Evolutionary conservation across 2,329 filamentous ascomycete species (phyloP), one percentile per base, ranked within the genome.

Genomic region (Diplodia scrobiculata): DNA sequence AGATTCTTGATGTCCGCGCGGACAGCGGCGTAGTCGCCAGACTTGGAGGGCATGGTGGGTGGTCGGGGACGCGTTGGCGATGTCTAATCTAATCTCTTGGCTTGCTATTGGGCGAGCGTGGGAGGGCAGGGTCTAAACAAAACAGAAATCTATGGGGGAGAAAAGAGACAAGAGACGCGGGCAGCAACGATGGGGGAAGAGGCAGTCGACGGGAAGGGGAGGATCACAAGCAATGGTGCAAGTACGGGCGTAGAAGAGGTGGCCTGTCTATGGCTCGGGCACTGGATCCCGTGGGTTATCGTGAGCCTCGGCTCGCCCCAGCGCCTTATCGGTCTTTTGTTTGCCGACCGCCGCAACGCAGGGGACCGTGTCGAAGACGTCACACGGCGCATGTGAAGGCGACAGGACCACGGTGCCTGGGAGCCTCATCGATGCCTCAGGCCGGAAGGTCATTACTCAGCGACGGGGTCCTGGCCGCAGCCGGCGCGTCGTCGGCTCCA

Each of bases 1-100:
- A 86, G 80, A 29, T 78, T 78, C 68, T 76, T 77, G 64, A 87
- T 83, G 70, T 86, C 84, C 70, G 81, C 80, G 58, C 81, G 81
- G 70, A 87, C 85, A 48, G 82, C 80, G 53, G 75, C 75, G 73
- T 80, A 73, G 66, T 75, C 71, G 29, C 67, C 68, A 11, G 64
- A 48, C 47, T 67, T 67, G 59, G 67, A 67, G 68, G 69, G 67
- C 54, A 71, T 64, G 73, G 53, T 47, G 9, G 73, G 53, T 47
- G 9, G 10, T 48, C 48, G 60, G 58, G 19, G 58, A 53, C 47
- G 51, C 2, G 36, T 36, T 48, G 62, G 62, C 55, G 38, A 25
- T 50, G 41, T 50, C 19, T 48, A 62, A 38, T 65, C 52, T 65
- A 67, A 47, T 62, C 34, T 55, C 51, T 45, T 50, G 63, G 48